These are phyloP conservation scores for Syzygium oleosum DNA, from an alignment of 345 rosid genomes.

Conservation along the genomic window DNA sequence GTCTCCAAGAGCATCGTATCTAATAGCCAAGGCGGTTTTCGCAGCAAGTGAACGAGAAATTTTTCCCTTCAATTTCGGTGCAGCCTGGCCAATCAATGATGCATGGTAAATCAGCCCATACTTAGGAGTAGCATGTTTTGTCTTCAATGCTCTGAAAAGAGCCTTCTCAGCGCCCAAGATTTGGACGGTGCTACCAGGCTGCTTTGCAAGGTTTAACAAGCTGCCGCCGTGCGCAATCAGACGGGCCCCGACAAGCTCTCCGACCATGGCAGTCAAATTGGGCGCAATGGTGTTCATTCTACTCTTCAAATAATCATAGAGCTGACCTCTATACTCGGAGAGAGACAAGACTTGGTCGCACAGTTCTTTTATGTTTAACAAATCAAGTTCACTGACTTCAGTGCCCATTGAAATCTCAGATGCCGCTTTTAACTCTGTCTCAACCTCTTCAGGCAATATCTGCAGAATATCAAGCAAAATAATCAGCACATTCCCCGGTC, in stretches of 20 bases:
- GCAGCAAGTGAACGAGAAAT: constrained; percentile 89
- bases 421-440: constrained; percentile 74
- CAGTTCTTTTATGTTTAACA: constrained; percentile 64
- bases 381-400: constrained; percentile 77
- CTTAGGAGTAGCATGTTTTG: constrained; percentile 91
- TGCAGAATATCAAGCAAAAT: constrained; percentile 8
- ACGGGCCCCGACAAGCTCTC: constrained; percentile 96
- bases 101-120: constrained; percentile 89
- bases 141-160: constrained; percentile 84
- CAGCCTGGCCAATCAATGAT: constrained; percentile 85
- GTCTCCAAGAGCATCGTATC: constrained; percentile 90
- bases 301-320: constrained; percentile 78
- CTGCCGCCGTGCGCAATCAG: constrained; percentile 94
- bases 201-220: constrained; percentile 84
- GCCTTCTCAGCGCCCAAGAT: constrained; percentile 96
- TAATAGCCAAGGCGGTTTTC: constrained; percentile 66
- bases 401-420: constrained; percentile 91
- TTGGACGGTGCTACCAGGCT: constrained; percentile 91
- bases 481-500: neutral
- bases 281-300: constrained; percentile 95
- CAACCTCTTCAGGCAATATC: constrained; percentile 67
- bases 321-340: constrained; percentile 82
- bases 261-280: constrained; percentile 88
- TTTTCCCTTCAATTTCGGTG: constrained; percentile 76
- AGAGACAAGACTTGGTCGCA: constrained; percentile 85